These are phyloP conservation scores for Neonectria ditissima DNA, from an alignment of 2,329 filamentous ascomycete genomes.

Conservation along the genomic window DNA sequence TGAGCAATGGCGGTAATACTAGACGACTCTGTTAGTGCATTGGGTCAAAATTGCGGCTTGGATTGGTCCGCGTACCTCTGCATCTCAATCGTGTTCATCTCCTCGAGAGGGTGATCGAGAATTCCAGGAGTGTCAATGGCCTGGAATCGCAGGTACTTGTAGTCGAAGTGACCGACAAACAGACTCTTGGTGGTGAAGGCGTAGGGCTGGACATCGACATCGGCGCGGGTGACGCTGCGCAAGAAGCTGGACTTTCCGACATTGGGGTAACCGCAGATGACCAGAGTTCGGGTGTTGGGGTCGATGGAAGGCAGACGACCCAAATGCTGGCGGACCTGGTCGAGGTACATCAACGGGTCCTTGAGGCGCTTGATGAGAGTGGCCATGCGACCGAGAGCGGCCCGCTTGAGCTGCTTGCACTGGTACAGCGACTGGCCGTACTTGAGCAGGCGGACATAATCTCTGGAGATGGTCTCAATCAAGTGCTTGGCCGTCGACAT, in stretches of 20 bases:
- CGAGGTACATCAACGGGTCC: constrained; percentile 93
- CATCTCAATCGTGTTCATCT: constrained; percentile 99
- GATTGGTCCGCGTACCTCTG: constrained; percentile 63
- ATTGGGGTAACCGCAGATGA: constrained; percentile 98
- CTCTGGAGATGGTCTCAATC: constrained; percentile 94
- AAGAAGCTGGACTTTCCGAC: constrained; percentile 98
- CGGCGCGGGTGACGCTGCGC: constrained; percentile 89
- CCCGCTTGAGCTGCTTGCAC: constrained; percentile 98
- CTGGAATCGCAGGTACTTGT: constrained; percentile 74
- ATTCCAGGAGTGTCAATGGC: constrained; percentile 99
- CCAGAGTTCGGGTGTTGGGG: constrained; percentile 93
- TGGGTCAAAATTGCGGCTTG: no score
- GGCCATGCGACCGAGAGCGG: constrained; percentile 96
- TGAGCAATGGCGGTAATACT: constrained; percentile 97
- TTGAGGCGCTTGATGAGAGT: constrained; percentile 95
- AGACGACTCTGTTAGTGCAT: constrained; percentile 53
- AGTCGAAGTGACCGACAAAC: constrained; percentile 98
- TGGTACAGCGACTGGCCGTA: constrained; percentile 98
- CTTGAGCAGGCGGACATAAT: constrained; percentile 92
- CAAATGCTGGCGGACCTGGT: constrained; percentile 92
- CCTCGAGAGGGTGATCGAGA: constrained; percentile 94
- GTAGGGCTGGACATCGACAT: constrained; percentile 97
- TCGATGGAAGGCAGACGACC: constrained; percentile 98
- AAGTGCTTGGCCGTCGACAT: constrained; percentile 95
- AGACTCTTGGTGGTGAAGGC: constrained; percentile 98